phyloP scores from a whole-genome alignment of 2,329 filamentous ascomycete species.

The Aureobasidium subglaciale region DNA sequence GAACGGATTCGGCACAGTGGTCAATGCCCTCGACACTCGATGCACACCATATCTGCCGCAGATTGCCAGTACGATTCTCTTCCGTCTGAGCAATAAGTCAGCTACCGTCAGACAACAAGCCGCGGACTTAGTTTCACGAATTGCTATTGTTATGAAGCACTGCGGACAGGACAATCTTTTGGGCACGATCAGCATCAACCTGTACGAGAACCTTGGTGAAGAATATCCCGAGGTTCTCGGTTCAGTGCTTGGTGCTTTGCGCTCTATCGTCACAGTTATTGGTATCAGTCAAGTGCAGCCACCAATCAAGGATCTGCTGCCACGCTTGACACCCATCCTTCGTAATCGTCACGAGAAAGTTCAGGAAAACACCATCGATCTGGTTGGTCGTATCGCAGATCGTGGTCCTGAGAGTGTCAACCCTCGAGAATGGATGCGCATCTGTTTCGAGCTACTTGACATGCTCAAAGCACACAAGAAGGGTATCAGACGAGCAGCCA shows the following conservation, averaged over 20 bases:
- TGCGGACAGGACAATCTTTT: slow-evolving; percentile 94
- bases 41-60: slow-evolving; percentile 96
- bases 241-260: slow-evolving; percentile 88
- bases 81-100: slow-evolving; percentile 95
- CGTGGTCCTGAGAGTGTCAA: slow-evolving; percentile 94
- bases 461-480: slow-evolving; percentile 99
- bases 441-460: slow-evolving; percentile 96
- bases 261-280: slow-evolving; percentile 94
- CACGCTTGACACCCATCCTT: slow-evolving; percentile 92
- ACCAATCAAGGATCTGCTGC: slow-evolving; percentile 90
- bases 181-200: slow-evolving; percentile 86
- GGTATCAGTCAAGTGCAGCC: slow-evolving; percentile 98
- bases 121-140: slow-evolving; percentile 90
- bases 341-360: slow-evolving; percentile 99
- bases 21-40: slow-evolving; percentile 85
- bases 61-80: slow-evolving; percentile 93
- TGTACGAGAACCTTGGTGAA: slow-evolving; percentile 97
- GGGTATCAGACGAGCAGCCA: slow-evolving; percentile 93
- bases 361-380: slow-evolving; percentile 96
- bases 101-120: slow-evolving; percentile 95
- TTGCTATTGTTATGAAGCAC: slow-evolving; percentile 98
- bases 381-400: slow-evolving; percentile 96
- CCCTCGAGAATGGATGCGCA: slow-evolving; percentile 98
- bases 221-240: slow-evolving; percentile 97
- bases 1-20: slow-evolving; percentile 95